These are phyloP conservation scores for Novymonas esmeraldas DNA, from an alignment of 208 protist genomes.

Conservation along the genomic window DNA sequence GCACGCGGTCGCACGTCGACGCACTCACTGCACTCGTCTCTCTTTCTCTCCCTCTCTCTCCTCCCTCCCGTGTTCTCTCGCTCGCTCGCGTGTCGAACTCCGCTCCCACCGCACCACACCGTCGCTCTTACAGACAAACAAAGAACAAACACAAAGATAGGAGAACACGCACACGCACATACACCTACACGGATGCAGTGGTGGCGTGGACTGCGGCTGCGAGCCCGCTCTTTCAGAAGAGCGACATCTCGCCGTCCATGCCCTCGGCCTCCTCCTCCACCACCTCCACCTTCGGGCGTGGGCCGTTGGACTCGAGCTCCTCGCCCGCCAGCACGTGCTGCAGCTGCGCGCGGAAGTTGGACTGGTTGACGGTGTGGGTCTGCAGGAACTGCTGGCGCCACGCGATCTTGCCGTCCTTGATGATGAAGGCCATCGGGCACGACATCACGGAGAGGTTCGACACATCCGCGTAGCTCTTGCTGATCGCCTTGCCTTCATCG, in stretches of 20 bases:
- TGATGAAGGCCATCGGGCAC: conserved; percentile 90
- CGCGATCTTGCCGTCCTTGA: conserved; percentile 80
- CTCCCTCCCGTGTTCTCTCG: no score
- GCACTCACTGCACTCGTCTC: neutral
- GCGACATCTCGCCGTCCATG: conserved; percentile 89
- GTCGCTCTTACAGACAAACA: neutral
- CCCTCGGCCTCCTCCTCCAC: conserved; percentile 91
- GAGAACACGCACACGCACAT: neutral
- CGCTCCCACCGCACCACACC: no score
- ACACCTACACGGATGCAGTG: neutral
- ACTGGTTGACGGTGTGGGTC: conserved; percentile 83
- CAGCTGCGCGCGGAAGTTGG: conserved; percentile 91
- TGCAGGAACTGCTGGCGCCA: conserved; percentile 94
- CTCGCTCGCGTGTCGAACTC: no score
- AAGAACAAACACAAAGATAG: neutral
- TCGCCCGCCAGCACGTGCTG: conserved; percentile 76
- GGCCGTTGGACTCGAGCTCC: conserved; percentile 84
- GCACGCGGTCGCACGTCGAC: no score
- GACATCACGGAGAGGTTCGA: conserved; percentile 87
- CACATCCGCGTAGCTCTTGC: conserved; percentile 76
- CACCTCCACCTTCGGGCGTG: conserved; percentile 78
- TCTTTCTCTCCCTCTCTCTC: neutral
- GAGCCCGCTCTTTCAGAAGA: conserved; percentile 59
- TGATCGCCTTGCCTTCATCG: conserved; percentile 85
- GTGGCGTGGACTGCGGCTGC: neutral